phyloP scores from a whole-genome alignment of 768 basidiomycete species.

The Dentipellis fragilis region DNA sequence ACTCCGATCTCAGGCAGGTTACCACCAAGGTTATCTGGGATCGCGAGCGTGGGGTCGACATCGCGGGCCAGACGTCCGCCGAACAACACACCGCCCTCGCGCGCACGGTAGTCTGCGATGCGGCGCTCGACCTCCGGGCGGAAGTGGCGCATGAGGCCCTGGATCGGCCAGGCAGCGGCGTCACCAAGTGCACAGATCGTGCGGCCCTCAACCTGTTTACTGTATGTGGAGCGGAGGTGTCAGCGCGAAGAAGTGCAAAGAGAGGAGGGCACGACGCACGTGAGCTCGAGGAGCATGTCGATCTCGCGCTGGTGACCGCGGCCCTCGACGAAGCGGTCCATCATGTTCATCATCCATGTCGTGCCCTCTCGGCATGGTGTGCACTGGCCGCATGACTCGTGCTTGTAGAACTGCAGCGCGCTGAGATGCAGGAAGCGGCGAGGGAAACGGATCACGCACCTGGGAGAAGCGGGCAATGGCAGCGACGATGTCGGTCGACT shows the following conservation, averaged over 20 bases:
- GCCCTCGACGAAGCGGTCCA: conserved; percentile 92
- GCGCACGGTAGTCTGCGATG: conserved; percentile 65
- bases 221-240: conserved; percentile 18
- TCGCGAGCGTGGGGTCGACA: conserved; percentile 54
- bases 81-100: conserved; percentile 78
- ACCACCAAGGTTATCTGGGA: conserved; percentile 67
- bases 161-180: conserved; percentile 97
- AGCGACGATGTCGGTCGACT: conserved; percentile 87
- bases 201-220: conserved; percentile 93
- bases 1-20: conserved; percentile 29
- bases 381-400: conserved; percentile 97
- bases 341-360: conserved; percentile 99
- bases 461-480: conserved; percentile 92
- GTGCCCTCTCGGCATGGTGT: conserved; percentile 93
- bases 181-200: conserved; percentile 97
- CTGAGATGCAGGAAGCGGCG: background rate
- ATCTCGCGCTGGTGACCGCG: conserved; percentile 89
- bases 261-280: conserved; percentile 36
- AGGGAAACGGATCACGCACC: conserved; percentile 31
- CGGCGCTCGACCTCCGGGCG: conserved; percentile 89
- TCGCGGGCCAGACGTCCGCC: conserved; percentile 70
- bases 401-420: conserved; percentile 80
- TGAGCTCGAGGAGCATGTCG: conserved; percentile 94
- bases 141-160: conserved; percentile 96
- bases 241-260: background rate